A percentile compares a stretch with the other conserved stretches of the same genome.
Evolutionary conservation across 805 yeast species (phyloP).

Genomic region (Wickerhamomyces hampshirensis): DNA sequence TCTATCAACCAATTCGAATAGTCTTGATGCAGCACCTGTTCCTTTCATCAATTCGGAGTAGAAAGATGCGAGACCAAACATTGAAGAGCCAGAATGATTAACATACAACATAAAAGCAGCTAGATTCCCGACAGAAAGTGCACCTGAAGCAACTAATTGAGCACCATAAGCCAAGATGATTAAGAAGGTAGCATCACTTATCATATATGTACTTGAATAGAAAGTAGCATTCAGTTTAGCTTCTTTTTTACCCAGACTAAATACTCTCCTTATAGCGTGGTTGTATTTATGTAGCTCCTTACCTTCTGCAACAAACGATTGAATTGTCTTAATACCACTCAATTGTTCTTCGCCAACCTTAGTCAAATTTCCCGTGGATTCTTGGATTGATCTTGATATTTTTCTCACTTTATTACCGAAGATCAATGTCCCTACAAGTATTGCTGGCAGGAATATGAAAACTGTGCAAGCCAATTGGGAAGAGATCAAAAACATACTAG

Average conservation of each 20-base stretch:
- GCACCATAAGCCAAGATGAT: slow-evolving; percentile 80
- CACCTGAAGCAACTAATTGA: slow-evolving; percentile 68
- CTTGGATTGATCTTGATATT: slow-evolving; percentile 75
- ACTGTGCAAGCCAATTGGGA: slow-evolving; percentile 76
- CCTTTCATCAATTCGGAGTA: slow-evolving; percentile 97
- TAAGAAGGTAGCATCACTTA: slow-evolving; percentile 80
- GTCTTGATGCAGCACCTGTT: slow-evolving; percentile 90
- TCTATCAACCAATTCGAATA: slow-evolving; percentile 82
- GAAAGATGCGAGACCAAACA: slow-evolving; percentile 87
- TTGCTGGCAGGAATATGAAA: slow-evolving; percentile 75
- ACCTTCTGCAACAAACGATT: slow-evolving; percentile 84
- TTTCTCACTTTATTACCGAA: slow-evolving; percentile 79
- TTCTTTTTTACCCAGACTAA: slow-evolving; percentile 70
- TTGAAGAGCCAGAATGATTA: slow-evolving; percentile 87
- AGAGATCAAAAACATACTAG: slow-evolving; percentile 88
- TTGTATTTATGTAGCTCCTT: slow-evolving; percentile 76
- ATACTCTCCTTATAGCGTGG: slow-evolving; percentile 59
- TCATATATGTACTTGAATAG: slow-evolving; percentile 70
- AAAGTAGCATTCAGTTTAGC: slow-evolving; percentile 77
- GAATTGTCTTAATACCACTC: slow-evolving; percentile 83
- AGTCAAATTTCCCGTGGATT: slow-evolving; percentile 80
- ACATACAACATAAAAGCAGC: slow-evolving; percentile 95
- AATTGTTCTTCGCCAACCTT: slow-evolving; percentile 91
- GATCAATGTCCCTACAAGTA: slow-evolving; percentile 68
- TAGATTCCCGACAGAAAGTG: slow-evolving; percentile 80